Evolutionary conservation across 345 rosid species (phyloP), one percentile per base, ranked within the genome.

Genomic region (Brassica juncea): DNA sequence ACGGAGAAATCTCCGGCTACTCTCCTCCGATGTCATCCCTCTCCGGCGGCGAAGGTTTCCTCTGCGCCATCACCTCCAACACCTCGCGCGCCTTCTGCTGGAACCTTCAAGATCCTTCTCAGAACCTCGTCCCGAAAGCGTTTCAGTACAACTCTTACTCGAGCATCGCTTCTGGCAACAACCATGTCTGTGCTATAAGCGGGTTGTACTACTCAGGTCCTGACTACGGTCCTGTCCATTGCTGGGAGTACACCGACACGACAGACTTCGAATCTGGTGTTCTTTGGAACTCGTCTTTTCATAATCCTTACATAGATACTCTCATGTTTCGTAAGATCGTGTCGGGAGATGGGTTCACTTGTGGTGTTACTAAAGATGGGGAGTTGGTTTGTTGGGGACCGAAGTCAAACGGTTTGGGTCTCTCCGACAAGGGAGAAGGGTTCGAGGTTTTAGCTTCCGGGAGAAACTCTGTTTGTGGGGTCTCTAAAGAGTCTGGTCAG

Each of bases 361-460:
- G 99, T 84, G 99, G 99, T 37, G 77, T 83, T 66, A 87, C 88
- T 69, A 86, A 89, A 79, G 97, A 85, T 31, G 89, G 79, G 35
- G 89, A 87, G 16, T 57, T 88, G 32, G 81, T 84, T 68, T 95
- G 99, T 3, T 95, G 99, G 97, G 99, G 99, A 66, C 98, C 99
- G 1, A 88, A 84, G 42, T 88, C 96, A 2, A 68, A 67, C 3
- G 70, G 15, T 54, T 73, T 95, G 8, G 86, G 86, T 6, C 30
- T 84, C 82, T 86, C 89, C 0, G 85, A 59, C 23, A 59, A 73
- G 19, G 12, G 85, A 73, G 32, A 84, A 71, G 72, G 21, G 4
- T 69, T 88, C 70, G 81, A 62, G 47, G 87, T 83, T 77, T 85
- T 95, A 47, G 94, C 96, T 80, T 89, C 97, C 4, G 92, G 90